Evolutionary conservation across 1,284 basidiomycete species (phyloP).

Genomic region (Blastosporella zonata): DNA sequence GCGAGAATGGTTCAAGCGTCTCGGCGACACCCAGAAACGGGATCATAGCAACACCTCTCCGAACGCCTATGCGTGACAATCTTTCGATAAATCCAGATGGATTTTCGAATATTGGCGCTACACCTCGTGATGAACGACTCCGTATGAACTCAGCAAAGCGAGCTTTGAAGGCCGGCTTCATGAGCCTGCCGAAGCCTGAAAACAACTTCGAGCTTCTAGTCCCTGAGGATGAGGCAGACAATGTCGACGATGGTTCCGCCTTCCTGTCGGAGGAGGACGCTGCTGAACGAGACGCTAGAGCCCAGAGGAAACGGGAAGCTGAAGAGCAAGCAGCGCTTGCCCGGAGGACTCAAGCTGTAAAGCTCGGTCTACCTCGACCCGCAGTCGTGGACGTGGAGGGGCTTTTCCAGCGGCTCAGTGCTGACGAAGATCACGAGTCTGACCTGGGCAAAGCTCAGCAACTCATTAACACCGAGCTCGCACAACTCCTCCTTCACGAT

Average conservation of each 20-base stretch:
- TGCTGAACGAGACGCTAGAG: slow-evolving; percentile 84
- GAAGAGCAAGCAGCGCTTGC: slow-evolving; percentile 79
- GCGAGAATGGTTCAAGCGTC: slow-evolving; percentile 44
- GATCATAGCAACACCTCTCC: slow-evolving; percentile 71
- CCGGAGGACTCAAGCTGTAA: slow-evolving; percentile 79
- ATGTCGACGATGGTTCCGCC: slow-evolving; percentile 17
- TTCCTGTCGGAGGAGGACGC: slow-evolving; percentile 78
- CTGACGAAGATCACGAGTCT: slow-evolving; percentile 43
- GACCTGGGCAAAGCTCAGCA: slow-evolving; percentile 50
- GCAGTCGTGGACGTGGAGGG: slow-evolving; percentile 73
- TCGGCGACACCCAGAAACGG: slow-evolving; percentile 62
- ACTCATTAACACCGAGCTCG: slow-evolving; percentile 81
- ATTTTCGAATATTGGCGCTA: slow-evolving; percentile 54
- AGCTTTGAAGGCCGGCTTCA: slow-evolving; percentile 80
- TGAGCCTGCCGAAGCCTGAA: slow-evolving; percentile 86
- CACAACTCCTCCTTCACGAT: slow-evolving; percentile 83
- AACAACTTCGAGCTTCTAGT: slow-evolving; percentile 97
- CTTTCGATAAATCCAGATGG: slow-evolving; percentile 85
- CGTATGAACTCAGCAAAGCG: slow-evolving; percentile 64
- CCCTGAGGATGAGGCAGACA: slow-evolving; percentile 75
- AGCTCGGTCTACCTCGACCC: slow-evolving; percentile 84
- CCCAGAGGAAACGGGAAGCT: slow-evolving; percentile 69
- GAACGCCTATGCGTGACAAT: slow-evolving; percentile 90
- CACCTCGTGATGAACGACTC: slow-evolving; percentile 72
- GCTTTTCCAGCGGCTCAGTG: slow-evolving; percentile 58